Base-by-base conservation (phyloP, 371 early-diverging fungal genomes). In the Actinomortierella ambigua region DNA sequence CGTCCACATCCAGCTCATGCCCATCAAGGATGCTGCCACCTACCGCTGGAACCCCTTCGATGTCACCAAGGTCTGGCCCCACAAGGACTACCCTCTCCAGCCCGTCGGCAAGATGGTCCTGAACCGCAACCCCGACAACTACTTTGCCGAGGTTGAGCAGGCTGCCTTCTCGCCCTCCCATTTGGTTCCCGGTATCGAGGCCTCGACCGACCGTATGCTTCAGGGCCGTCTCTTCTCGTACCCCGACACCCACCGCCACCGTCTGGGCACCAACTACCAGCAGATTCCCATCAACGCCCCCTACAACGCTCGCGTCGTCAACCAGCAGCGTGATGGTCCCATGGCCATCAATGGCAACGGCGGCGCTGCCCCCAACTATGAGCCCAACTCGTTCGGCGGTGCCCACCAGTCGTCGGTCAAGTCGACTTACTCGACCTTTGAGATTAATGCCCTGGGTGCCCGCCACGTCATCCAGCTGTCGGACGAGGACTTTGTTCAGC, bases 61-160 rank as follows among this genome's bases (percentile, higher is more conserved):
- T 77, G 86, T 90, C 60, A 95, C 95, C 68, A 95, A 94, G 84
- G 81, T 92, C 50, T 87, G 89, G 86, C 82, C 91, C 46, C 89
- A 93, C 59, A 81, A 82, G 77, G 84, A 89, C 60, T 88, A 84
- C 61, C 92, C 93, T 27, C 82, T 93, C 59, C 81, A 82, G 14
- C 84, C 81, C 59, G 85, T 93, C 24, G 93, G 93, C 55, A 86
- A 82, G 54, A 70, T 93, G 78, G 85, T 86, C 6, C 77, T 93
- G 65, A 84, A 92, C 82, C 84, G 87, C 57, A 90, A 90, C 80
- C 90, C 90, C 15, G 83, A 81, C 53, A 90, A 93, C 79, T 92
- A 86, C 84, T 90, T 89, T 83, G 88, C 91, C 53, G 92, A 93
- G 73, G 85, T 84, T 22, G 93, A 93, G 73, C 93, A 93, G 77